Percentiles rank a stretch among this genome's conserved stretches.
These are phyloP conservation scores for Helenozyma rhizophorensis DNA, from an alignment of 805 yeast genomes.

Conservation along the genomic window DNA sequence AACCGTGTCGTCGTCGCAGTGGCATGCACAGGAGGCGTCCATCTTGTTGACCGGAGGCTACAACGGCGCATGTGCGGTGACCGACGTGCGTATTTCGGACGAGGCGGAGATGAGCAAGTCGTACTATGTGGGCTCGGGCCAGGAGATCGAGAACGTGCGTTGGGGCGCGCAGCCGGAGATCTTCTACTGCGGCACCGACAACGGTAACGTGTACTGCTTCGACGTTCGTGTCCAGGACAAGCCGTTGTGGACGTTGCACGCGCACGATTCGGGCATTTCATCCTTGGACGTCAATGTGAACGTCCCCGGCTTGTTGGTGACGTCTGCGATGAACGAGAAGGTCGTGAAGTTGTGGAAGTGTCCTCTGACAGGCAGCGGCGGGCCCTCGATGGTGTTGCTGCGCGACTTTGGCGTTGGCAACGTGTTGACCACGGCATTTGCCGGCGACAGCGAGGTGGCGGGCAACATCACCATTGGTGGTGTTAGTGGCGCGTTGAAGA, in stretches of 20 bases:
- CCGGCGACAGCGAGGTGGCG: conserved; percentile 80
- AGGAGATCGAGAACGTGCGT: conserved; percentile 78
- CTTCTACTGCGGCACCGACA: conserved; percentile 87
- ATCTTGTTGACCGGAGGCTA: conserved; percentile 88
- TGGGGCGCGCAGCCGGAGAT: conserved; percentile 57
- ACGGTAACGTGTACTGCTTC: conserved; percentile 83
- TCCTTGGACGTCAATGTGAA: conserved; percentile 65
- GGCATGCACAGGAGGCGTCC: conserved; percentile 70
- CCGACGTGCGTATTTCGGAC: conserved; percentile 77
- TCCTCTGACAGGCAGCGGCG: conserved; percentile 32
- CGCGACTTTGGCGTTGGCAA: conserved; percentile 95
- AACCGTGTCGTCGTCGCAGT: conserved; percentile 78
- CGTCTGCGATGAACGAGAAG: conserved; percentile 92
- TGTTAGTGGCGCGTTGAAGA: conserved; percentile 72
- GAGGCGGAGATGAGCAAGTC: conserved; percentile 55
- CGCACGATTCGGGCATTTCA: conserved; percentile 93
- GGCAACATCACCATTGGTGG: conserved; percentile 89
- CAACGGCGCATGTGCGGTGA: conserved; percentile 75
- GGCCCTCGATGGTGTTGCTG: conserved; percentile 84
- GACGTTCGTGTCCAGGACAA: conserved; percentile 68
- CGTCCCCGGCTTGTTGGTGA: conserved; percentile 69
- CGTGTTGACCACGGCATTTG: conserved; percentile 77
- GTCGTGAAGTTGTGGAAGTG: conserved; percentile 84
- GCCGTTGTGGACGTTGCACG: conserved; percentile 93
- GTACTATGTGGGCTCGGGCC: conserved; percentile 59